These are phyloP conservation scores for Lecanicillium sp. DNA, from an alignment of 2,329 filamentous ascomycete species.

Conservation along the genomic window DNA sequence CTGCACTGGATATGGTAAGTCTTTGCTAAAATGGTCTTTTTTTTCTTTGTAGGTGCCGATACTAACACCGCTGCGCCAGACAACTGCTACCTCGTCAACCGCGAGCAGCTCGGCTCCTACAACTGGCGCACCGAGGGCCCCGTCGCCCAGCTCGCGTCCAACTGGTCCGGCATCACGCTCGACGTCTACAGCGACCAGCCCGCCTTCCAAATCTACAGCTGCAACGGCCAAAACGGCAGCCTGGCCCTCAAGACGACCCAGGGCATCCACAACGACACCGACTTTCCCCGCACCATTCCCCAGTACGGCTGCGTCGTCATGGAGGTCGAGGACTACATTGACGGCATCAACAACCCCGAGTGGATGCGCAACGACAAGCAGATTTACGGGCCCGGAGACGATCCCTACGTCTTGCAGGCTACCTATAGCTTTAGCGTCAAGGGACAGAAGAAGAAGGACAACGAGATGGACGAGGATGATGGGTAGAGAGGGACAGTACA, in stretches of 20 bases:
- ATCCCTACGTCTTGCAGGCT: slow-evolving; percentile 55
- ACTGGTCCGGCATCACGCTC: slow-evolving; percentile 75
- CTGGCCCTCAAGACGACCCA: slow-evolving; percentile 64
- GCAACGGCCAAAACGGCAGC: slow-evolving; percentile 66
- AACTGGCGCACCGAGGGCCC: slow-evolving; percentile 56
- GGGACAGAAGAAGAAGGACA: slow-evolving; percentile 7
- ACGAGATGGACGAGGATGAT: slow-evolving; percentile 1
- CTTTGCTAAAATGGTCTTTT: background rate
- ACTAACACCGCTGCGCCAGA: slow-evolving; percentile 29
- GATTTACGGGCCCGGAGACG: slow-evolving; percentile 50
- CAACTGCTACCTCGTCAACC: slow-evolving; percentile 63
- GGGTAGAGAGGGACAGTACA: background rate
- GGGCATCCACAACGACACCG: slow-evolving; percentile 47
- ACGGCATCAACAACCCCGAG: slow-evolving; percentile 84
- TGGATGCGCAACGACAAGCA: slow-evolving; percentile 65
- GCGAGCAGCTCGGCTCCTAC: slow-evolving; percentile 45
- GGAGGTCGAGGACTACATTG: slow-evolving; percentile 91
- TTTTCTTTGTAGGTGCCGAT: background rate
- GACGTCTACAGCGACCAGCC: slow-evolving; percentile 79
- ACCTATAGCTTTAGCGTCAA: slow-evolving; percentile 52
- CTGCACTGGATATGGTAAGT: slow-evolving; percentile 77
- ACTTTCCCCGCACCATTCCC: slow-evolving; percentile 55
- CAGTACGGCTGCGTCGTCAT: slow-evolving; percentile 83
- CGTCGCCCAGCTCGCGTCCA: slow-evolving; percentile 60
- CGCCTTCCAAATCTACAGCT: slow-evolving; percentile 83